Evolutionary conservation across 257 asterid species (phyloP).

Genomic region (Lithospermum erythrorhizon): DNA sequence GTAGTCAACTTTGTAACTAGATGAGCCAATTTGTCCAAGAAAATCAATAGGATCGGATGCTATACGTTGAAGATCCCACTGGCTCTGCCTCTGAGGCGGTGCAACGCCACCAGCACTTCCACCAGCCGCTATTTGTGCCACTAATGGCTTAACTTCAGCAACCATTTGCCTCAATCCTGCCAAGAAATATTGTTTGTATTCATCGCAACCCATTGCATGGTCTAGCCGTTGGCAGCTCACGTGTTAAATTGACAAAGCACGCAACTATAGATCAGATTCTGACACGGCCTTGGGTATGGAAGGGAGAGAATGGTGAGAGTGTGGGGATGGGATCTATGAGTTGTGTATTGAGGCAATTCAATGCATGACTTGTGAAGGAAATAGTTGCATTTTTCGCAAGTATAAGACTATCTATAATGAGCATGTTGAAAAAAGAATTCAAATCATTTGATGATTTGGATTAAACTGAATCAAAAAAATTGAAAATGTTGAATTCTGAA

Average conservation of each 20-base stretch:
- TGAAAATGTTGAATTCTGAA: no score
- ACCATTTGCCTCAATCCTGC: neutral
- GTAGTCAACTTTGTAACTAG: no score
- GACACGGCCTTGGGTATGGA: constrained; percentile 8
- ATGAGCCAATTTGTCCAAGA: neutral
- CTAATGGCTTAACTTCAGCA: neutral
- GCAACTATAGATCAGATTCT: constrained; percentile 14
- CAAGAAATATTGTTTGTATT: constrained; percentile 7
- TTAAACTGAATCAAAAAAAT: no score
- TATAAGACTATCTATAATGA: no score
- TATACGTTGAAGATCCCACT: neutral
- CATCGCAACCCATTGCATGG: constrained; percentile 4
- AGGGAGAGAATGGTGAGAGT: constrained; percentile 17
- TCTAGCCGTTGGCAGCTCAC: constrained; percentile 5
- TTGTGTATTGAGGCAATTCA: constrained; percentile 11
- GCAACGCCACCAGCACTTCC: neutral
- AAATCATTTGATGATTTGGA: no score
- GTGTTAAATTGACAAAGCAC: constrained; percentile 16
- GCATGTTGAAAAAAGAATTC: no score
- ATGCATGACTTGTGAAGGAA: constrained; percentile 20
- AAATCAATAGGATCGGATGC: neutral
- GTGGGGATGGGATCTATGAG: constrained; percentile 15
- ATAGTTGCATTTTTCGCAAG: constrained; percentile 12
- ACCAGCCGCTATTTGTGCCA: neutral
- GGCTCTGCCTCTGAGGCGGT: neutral